Conservation (phyloP, 1,284 basidiomycete genomes). For the Microbotryum scabiosae region DNA sequence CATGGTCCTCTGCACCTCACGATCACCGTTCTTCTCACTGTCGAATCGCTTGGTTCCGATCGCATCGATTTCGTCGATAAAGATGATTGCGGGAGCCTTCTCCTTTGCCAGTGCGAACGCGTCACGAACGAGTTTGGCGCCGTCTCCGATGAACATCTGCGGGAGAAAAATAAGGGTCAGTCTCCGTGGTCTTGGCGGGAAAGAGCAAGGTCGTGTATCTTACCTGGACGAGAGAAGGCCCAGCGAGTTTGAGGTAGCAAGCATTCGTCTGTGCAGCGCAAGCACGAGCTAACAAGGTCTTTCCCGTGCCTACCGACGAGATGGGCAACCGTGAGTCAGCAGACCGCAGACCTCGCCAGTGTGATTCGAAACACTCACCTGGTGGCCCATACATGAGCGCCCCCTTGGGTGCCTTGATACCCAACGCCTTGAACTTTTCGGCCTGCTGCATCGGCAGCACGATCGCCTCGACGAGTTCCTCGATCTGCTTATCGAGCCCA, state of each 20-base stretch:
- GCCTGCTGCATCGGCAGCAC: constrained; percentile 73
- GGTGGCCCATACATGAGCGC: constrained; percentile 72
- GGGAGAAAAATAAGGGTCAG: not conserved
- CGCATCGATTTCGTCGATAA: constrained; percentile 99
- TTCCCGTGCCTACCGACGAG: constrained; percentile 54
- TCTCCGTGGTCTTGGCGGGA: not conserved
- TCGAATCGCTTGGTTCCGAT: constrained; percentile 99
- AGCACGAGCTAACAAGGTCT: constrained; percentile 65
- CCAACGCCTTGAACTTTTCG: constrained; percentile 69
- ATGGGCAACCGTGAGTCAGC: not conserved
- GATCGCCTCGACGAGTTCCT: constrained; percentile 70
- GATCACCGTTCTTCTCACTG: constrained; percentile 92
- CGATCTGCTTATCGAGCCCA: constrained; percentile 72
- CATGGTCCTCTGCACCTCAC: constrained; percentile 99
- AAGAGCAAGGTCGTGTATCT: constrained; percentile 5
- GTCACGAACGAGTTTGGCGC: constrained; percentile 96
- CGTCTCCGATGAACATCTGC: constrained; percentile 72
- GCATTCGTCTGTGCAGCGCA: constrained; percentile 75
- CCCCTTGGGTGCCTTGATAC: constrained; percentile 71
- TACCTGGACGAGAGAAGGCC: constrained; percentile 62
- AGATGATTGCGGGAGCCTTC: constrained; percentile 95
- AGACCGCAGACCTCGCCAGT: not conserved
- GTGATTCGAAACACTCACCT: constrained; percentile 43
- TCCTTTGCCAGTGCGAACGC: constrained; percentile 96
- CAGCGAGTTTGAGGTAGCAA: constrained; percentile 69